A percentile compares a stretch with the other conserved stretches of the same genome.
phyloP scores from a whole-genome alignment of 768 basidiomycete genomes.

The Naganishia randhawae region DNA sequence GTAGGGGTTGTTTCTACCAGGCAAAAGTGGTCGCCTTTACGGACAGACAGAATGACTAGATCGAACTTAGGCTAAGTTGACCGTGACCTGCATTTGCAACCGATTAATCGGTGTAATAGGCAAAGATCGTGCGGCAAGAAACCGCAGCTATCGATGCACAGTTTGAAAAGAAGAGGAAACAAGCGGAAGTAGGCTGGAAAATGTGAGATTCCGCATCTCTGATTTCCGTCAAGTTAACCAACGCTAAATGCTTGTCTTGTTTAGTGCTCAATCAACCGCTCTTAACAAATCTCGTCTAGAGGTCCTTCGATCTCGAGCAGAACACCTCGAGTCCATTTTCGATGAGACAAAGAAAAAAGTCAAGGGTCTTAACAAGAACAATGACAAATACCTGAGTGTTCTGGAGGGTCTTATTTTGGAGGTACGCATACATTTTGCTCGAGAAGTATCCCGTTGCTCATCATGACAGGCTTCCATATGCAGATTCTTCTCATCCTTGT shows the following conservation, averaged over 20 bases:
- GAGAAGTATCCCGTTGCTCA: not conserved
- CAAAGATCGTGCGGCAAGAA: constrained; percentile 94
- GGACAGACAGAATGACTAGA: not conserved
- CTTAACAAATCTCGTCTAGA: constrained; percentile 93
- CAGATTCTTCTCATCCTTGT: constrained; percentile 74
- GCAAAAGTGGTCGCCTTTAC: not conserved
- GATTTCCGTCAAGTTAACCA: constrained; percentile 5
- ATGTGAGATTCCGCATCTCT: constrained; percentile 62
- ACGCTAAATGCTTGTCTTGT: not conserved
- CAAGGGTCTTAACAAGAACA: constrained; percentile 61
- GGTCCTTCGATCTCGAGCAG: constrained; percentile 84
- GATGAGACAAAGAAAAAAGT: constrained; percentile 64
- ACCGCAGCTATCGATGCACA: constrained; percentile 88
- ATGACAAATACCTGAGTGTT: constrained; percentile 72
- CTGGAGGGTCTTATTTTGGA: constrained; percentile 80
- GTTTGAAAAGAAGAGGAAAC: constrained; percentile 94
- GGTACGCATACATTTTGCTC: constrained; percentile 44
- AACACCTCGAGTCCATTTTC: constrained; percentile 86
- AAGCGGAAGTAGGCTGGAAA: constrained; percentile 88
- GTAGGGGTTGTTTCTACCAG: constrained; percentile 47
- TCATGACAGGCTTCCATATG: not conserved
- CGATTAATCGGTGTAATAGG: constrained; percentile 56
- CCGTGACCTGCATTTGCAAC: not conserved
- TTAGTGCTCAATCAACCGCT: constrained; percentile 85
- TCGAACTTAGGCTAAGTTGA: not conserved